A percentile compares a stretch with the other conserved stretches of the same genome.
phyloP scores from a whole-genome alignment of 148 eudicot genomes.

The Dianthus caryophyllus region DNA sequence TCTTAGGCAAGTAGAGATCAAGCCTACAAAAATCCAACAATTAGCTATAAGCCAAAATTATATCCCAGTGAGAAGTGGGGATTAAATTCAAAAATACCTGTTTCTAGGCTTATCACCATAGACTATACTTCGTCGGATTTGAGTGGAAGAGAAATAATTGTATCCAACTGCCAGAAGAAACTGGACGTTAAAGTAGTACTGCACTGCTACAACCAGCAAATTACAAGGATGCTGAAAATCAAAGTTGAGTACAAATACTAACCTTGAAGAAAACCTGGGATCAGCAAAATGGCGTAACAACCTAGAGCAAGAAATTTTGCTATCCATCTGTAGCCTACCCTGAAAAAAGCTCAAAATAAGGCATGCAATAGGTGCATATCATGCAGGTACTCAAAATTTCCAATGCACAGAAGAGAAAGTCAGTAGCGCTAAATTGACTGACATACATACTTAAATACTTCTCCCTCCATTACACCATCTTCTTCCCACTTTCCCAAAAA shows the following conservation, averaged over 20 bases:
- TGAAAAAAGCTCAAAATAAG: constrained; percentile 48
- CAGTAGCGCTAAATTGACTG: neutral
- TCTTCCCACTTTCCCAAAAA: too few species aligned
- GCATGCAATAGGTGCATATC: constrained; percentile 14
- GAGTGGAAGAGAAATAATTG: constrained; percentile 64
- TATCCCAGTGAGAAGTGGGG: neutral
- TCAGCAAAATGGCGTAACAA: constrained; percentile 75
- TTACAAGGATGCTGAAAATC: neutral
- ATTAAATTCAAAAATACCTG: constrained; percentile 39
- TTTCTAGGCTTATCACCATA: constrained; percentile 96
- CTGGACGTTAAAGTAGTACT: neutral
- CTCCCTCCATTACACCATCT: neutral
- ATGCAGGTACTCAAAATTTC: neutral
- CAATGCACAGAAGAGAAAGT: neutral
- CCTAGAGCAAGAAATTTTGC: constrained; percentile 62
- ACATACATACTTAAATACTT: neutral
- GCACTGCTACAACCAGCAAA: neutral
- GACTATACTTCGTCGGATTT: constrained; percentile 66
- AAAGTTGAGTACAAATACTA: constrained; percentile 5
- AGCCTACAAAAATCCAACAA: constrained; percentile 43
- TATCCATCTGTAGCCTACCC: constrained; percentile 95
- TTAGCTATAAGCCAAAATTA: neutral
- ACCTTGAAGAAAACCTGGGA: constrained; percentile 98
- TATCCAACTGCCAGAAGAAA: constrained; percentile 55
- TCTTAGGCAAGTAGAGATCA: constrained; percentile 79